A percentile compares a stretch with the other conserved stretches of the same genome.
Conservation (phyloP, 192 early-diverging fungal species). For the Jimgerdemannia lactiflua region DNA sequence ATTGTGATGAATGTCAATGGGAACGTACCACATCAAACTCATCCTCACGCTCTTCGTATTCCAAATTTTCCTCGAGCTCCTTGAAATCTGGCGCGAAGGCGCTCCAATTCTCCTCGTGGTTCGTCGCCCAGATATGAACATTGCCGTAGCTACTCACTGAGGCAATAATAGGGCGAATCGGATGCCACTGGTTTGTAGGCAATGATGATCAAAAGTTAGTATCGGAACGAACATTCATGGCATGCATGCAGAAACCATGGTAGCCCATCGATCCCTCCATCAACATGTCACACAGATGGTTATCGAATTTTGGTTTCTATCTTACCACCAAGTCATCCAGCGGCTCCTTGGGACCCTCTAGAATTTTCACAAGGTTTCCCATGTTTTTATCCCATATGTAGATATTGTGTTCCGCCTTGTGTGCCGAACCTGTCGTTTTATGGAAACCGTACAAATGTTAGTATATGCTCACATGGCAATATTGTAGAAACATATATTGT, state of each 20-base stretch:
- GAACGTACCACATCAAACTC: slow-evolving; percentile 79
- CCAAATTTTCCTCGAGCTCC: slow-evolving; percentile 93
- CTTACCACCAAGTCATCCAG: slow-evolving; percentile 77
- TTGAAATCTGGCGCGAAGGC: slow-evolving; percentile 93
- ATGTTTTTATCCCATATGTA: slow-evolving; percentile 90
- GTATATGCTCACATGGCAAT: neutral
- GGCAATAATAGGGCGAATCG: slow-evolving; percentile 76
- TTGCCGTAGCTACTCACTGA: slow-evolving; percentile 80
- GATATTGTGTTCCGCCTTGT: slow-evolving; percentile 90
- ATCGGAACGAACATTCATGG: too few relatives aligned
- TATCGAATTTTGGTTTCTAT: neutral
- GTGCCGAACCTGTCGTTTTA: slow-evolving; percentile 58
- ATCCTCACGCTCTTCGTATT: slow-evolving; percentile 91
- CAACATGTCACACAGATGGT: too few relatives aligned
- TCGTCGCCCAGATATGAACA: slow-evolving; percentile 85
- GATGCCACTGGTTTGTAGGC: slow-evolving; percentile 68
- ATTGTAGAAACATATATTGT: neutral
- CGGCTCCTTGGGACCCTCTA: slow-evolving; percentile 86
- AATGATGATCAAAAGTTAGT: neutral
- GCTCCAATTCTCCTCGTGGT: slow-evolving; percentile 84
- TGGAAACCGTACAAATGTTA: neutral
- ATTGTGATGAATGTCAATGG: neutral
- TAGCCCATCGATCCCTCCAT: too few relatives aligned
- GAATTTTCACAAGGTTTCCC: slow-evolving; percentile 83
- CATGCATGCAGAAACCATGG: too few relatives aligned